These are phyloP conservation scores for Aspergillus fijiensis DNA, from an alignment of 2,329 filamentous ascomycete species.

Conservation along the genomic window DNA sequence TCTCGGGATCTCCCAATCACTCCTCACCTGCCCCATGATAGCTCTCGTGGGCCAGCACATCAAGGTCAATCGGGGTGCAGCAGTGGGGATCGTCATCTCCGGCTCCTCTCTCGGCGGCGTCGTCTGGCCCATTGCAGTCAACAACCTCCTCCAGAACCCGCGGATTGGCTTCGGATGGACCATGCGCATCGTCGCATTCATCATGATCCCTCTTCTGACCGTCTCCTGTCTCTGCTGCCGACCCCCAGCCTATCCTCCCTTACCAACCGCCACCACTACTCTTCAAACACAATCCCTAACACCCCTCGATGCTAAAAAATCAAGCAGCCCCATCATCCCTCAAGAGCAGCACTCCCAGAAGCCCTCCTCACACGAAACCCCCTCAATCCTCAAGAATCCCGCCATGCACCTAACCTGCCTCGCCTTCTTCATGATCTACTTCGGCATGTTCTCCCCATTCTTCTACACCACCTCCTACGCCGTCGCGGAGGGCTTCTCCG, in stretches of 20 bases:
- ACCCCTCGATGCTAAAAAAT: not conserved
- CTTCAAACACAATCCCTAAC: not conserved
- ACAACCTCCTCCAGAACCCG: slow-evolving; percentile 28
- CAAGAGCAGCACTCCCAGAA: not conserved
- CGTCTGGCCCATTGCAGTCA: slow-evolving; percentile 37
- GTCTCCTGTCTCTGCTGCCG: slow-evolving; percentile 29
- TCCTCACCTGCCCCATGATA: slow-evolving; percentile 32
- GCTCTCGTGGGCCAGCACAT: slow-evolving; percentile 33
- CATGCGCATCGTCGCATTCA: slow-evolving; percentile 42
- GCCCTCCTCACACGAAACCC: slow-evolving; percentile 7
- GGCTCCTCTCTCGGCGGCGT: slow-evolving; percentile 39
- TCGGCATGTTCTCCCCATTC: not conserved
- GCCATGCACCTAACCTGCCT: slow-evolving; percentile 28
- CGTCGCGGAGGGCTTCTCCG: slow-evolving; percentile 40
- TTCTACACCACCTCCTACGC: slow-evolving; percentile 1
- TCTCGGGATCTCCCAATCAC: slow-evolving; percentile 31
- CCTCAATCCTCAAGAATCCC: slow-evolving; percentile 25
- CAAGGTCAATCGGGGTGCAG: slow-evolving; percentile 28
- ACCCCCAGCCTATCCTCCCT: not conserved
- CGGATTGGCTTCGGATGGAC: slow-evolving; percentile 37
- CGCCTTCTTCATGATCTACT: slow-evolving; percentile 28
- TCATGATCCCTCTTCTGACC: slow-evolving; percentile 39
- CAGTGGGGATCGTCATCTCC: slow-evolving; percentile 34
- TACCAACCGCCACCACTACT: not conserved
- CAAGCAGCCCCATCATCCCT: not conserved